Evolutionary conservation across 805 yeast species (phyloP).

Genomic region (Komagataella pseudopastoris): DNA sequence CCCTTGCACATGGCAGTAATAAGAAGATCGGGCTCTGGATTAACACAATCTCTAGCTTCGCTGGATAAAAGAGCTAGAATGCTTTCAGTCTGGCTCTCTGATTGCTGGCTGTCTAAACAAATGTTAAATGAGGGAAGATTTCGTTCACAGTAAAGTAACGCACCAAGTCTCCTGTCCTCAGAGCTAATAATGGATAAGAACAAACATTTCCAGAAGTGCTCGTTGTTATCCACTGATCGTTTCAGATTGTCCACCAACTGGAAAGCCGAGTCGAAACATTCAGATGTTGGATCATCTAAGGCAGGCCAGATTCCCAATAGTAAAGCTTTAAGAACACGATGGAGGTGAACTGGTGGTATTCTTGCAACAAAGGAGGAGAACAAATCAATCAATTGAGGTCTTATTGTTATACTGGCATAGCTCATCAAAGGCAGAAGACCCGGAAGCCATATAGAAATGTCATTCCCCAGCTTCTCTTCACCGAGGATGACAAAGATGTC

Average conservation of each 20-base stretch:
- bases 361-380: slow-evolving; percentile 41
- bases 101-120: background rate
- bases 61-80: slow-evolving; percentile 13
- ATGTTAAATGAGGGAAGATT: slow-evolving; percentile 45
- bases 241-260: slow-evolving; percentile 48
- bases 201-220: slow-evolving; percentile 78
- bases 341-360: slow-evolving; percentile 33
- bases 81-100: slow-evolving; percentile 10
- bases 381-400: slow-evolving; percentile 58
- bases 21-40: slow-evolving; percentile 71
- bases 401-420: slow-evolving; percentile 80
- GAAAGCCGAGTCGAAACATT: slow-evolving; percentile 53
- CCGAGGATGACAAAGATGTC: slow-evolving; percentile 56
- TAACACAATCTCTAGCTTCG: slow-evolving; percentile 43
- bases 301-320: slow-evolving; percentile 72
- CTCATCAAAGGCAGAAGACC: slow-evolving; percentile 85
- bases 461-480: slow-evolving; percentile 33
- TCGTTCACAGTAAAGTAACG: slow-evolving; percentile 59
- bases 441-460: slow-evolving; percentile 75
- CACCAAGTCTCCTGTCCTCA: slow-evolving; percentile 74
- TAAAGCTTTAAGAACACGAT: slow-evolving; percentile 51
- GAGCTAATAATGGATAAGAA: slow-evolving; percentile 66
- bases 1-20: slow-evolving; percentile 64
- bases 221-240: slow-evolving; percentile 42
- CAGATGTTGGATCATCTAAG: slow-evolving; percentile 85